Evolutionary conservation across 305 asterid genomes (phyloP).

Genomic region (Withania somnifera): DNA sequence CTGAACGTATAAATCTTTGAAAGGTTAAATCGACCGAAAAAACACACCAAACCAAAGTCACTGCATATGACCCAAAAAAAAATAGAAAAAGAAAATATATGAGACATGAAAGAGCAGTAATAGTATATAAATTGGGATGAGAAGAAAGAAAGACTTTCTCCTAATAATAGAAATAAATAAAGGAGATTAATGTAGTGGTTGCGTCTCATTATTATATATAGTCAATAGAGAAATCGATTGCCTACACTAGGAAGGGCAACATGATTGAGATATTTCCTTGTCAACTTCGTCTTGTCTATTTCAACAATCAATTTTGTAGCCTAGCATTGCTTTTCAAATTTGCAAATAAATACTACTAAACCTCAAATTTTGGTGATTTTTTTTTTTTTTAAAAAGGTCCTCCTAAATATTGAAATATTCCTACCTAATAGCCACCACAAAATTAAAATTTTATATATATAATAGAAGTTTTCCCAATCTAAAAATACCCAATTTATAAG

Average conservation of each 20-base stretch:
- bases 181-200: neutral
- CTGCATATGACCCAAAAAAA: too few species aligned
- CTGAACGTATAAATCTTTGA: neutral
- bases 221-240: neutral
- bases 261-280: neutral
- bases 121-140: neutral
- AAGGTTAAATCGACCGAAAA: neutral
- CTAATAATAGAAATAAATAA: neutral
- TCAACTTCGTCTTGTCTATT: neutral
- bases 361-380: neutral
- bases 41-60: too few species aligned
- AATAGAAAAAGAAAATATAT: neutral
- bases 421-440: neutral
- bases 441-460: neutral
- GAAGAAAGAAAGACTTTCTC: neutral
- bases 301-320: neutral
- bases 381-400: neutral
- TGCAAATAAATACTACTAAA: neutral
- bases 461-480: neutral
- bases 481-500: neutral
- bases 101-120: neutral
- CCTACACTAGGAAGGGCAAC: neutral
- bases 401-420: neutral
- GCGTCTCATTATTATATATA: neutral
- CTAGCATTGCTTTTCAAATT: neutral